Evolutionary conservation across 768 basidiomycete species (phyloP).

Genomic region (Terana coerulea): DNA sequence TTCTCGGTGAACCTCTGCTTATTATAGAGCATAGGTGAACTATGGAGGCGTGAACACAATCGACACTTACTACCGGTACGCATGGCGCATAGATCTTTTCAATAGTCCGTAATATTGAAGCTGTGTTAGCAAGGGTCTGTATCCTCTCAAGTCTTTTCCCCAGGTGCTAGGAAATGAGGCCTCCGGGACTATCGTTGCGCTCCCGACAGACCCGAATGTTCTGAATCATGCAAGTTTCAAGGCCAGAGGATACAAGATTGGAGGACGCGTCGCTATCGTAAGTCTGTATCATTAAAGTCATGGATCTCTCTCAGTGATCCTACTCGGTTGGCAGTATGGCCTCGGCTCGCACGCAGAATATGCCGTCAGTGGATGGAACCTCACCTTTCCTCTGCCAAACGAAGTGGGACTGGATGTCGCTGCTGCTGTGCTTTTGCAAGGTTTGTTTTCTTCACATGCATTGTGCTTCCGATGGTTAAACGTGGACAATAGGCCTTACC

Average conservation of each 20-base stretch:
- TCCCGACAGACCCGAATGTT: conserved; percentile 67
- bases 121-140: conserved; percentile 52
- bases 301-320: not conserved
- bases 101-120: not conserved
- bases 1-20: not conserved
- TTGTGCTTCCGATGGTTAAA: conserved; percentile 41
- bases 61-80: conserved; percentile 74
- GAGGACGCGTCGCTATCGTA: conserved; percentile 70
- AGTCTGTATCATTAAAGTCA: conserved; percentile 18
- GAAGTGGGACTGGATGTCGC: conserved; percentile 53
- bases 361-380: conserved; percentile 56
- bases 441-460: not conserved
- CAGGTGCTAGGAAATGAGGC: conserved; percentile 74
- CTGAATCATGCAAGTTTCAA: conserved; percentile 61
- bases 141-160: conserved; percentile 55
- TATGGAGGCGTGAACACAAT: conserved; percentile 87
- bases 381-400: conserved; percentile 57
- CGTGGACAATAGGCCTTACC: conserved; percentile 60
- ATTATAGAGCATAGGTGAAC: conserved; percentile 44
- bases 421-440: conserved; percentile 69
- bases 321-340: not conserved
- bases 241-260: conserved; percentile 59
- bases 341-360: conserved; percentile 65
- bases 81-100: not conserved
- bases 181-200: conserved; percentile 67